These are phyloP conservation scores for Nakaseomyces nivariensis DNA, from an alignment of 1,139 yeast species.

Conservation along the genomic window DNA sequence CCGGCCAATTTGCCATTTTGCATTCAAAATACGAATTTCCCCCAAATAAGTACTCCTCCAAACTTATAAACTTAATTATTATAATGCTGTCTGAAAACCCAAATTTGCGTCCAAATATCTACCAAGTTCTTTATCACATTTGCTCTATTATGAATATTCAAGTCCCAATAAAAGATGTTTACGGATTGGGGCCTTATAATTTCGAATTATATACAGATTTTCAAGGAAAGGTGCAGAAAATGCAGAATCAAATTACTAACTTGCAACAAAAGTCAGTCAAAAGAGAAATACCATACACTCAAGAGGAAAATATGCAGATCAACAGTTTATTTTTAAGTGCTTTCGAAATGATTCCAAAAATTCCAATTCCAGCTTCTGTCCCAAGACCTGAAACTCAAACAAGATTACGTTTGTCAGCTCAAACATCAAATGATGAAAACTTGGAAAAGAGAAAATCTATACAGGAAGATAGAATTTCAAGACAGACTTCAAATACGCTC, in stretches of 20 bases:
- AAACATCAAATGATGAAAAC: constrained; percentile 1
- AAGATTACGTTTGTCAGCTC: background rate
- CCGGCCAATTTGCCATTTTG: constrained; percentile 60
- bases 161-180: constrained; percentile 42
- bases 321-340: background rate
- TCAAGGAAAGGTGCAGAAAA: constrained; percentile 29
- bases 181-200: constrained; percentile 32
- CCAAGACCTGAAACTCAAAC: background rate
- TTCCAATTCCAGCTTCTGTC: background rate
- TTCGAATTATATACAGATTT: constrained; percentile 31
- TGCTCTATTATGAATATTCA: constrained; percentile 45
- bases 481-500: constrained; percentile 5
- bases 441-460: constrained; percentile 7
- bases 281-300: background rate
- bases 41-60: constrained; percentile 40
- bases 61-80: constrained; percentile 62
- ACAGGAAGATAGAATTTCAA: constrained; percentile 9
- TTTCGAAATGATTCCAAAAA: constrained; percentile 1
- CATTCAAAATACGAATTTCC: constrained; percentile 57
- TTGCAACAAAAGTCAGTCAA: background rate
- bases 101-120: constrained; percentile 72
- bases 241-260: constrained; percentile 22
- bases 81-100: constrained; percentile 77
- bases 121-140: constrained; percentile 66
- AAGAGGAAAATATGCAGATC: background rate